These are phyloP conservation scores for Eucommia ulmoides DNA, from an alignment of 257 asterid genomes.

Conservation along the genomic window DNA sequence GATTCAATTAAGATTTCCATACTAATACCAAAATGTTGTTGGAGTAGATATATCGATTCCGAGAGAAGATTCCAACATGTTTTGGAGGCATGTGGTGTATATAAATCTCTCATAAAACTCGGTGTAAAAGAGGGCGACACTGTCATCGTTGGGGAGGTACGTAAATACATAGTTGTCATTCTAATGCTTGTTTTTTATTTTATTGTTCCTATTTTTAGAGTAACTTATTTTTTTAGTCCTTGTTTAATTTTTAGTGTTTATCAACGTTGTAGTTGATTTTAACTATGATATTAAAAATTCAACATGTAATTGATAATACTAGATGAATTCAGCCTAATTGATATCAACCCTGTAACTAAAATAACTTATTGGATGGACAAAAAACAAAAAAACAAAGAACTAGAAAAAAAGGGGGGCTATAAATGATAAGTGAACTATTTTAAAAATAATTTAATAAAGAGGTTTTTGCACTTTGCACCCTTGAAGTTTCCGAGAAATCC, in stretches of 20 bases:
- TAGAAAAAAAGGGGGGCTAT: too few relatives aligned
- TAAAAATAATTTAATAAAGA: too few relatives aligned
- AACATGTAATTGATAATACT: background rate
- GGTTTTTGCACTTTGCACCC: too few relatives aligned
- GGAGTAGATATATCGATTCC: slow-evolving; percentile 69
- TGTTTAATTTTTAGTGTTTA: background rate
- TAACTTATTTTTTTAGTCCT: background rate
- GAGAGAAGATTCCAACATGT: slow-evolving; percentile 85
- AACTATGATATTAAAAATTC: background rate
- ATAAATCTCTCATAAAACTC: slow-evolving; percentile 63
- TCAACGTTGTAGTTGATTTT: background rate
- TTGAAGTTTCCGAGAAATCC: too few relatives aligned
- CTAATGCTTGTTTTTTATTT: background rate
- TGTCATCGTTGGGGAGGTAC: slow-evolving; percentile 82
- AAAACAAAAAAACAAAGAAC: too few relatives aligned
- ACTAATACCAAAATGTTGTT: too few relatives aligned
- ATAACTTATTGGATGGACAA: too few relatives aligned
- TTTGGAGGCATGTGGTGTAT: slow-evolving; percentile 88
- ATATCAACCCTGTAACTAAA: background rate
- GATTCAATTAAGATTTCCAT: too few relatives aligned
- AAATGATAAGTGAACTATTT: too few relatives aligned
- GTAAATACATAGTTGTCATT: slow-evolving; percentile 1
- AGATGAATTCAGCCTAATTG: background rate
- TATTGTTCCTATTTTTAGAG: background rate
- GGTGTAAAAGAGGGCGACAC: slow-evolving; percentile 94